phyloP scores from a whole-genome alignment of 805 yeast species.

The Cyberlindnera xylosilytica region DNA sequence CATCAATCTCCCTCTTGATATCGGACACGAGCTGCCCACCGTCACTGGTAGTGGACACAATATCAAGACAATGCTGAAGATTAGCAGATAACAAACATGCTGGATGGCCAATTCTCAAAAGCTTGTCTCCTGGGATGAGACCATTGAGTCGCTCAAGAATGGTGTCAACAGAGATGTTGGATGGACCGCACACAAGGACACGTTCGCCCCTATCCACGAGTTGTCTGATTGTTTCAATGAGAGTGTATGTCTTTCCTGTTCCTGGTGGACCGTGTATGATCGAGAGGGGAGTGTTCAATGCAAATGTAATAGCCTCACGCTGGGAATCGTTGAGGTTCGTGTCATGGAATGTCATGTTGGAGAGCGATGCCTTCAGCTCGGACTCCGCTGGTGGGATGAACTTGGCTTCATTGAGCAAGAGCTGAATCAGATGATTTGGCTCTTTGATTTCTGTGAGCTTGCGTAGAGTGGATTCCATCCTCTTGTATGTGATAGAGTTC shows the following conservation, averaged over 20 bases:
- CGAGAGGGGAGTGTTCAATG: slow-evolving; percentile 55
- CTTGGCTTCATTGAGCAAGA: slow-evolving; percentile 24
- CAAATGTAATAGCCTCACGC: slow-evolving; percentile 62
- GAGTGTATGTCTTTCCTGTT: slow-evolving; percentile 78
- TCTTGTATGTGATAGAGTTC: slow-evolving; percentile 67
- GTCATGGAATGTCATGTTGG: slow-evolving; percentile 38
- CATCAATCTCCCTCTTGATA: slow-evolving; percentile 67
- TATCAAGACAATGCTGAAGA: slow-evolving; percentile 71
- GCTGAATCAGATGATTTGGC: slow-evolving; percentile 6
- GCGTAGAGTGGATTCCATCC: slow-evolving; percentile 77
- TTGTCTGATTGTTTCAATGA: slow-evolving; percentile 79
- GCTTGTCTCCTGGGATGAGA: slow-evolving; percentile 28
- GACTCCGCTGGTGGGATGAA: slow-evolving; percentile 30
- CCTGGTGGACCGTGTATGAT: slow-evolving; percentile 80
- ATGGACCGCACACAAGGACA: slow-evolving; percentile 89
- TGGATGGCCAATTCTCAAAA: slow-evolving; percentile 92
- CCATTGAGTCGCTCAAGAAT: slow-evolving; percentile 66
- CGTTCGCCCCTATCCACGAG: slow-evolving; percentile 55
- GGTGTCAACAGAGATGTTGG: slow-evolving; percentile 90
- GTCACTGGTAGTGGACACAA: slow-evolving; percentile 56
- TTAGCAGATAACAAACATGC: slow-evolving; percentile 69
- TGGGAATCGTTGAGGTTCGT: slow-evolving; percentile 54
- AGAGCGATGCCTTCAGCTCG: slow-evolving; percentile 2
- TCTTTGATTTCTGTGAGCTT: slow-evolving; percentile 46
- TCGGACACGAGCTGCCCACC: slow-evolving; percentile 63